Conservation (phyloP, 139 green algal species). For the Chlorella sp. region DNA sequence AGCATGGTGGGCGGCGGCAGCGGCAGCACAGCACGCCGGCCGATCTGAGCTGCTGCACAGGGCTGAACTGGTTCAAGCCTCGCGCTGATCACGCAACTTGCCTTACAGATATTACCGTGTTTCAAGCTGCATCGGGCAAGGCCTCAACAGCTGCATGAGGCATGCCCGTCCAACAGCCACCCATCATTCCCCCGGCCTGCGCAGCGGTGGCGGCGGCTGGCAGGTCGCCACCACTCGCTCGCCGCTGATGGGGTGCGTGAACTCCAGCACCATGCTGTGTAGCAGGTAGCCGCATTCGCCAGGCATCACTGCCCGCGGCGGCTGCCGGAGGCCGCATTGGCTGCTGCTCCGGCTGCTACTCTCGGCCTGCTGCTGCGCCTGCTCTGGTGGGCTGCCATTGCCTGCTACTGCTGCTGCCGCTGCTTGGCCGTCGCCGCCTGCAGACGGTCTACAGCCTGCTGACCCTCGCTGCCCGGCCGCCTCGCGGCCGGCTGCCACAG, state of each 20-base stretch:
- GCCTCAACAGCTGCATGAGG: too few species aligned
- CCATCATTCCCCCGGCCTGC: not conserved
- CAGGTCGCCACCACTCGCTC: not conserved
- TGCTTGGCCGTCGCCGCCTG: not conserved
- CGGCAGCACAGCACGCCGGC: too few species aligned
- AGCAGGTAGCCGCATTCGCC: slow-evolving; percentile 60
- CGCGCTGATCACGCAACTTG: too few species aligned
- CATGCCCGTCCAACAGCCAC: too few species aligned
- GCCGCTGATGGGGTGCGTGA: slow-evolving; percentile 42
- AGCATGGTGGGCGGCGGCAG: too few species aligned
- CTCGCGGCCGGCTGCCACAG: not conserved
- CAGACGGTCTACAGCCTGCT: too few species aligned
- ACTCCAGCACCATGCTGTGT: slow-evolving; percentile 44
- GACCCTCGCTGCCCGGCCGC: too few species aligned
- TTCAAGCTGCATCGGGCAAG: too few species aligned
- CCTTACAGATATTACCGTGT: too few species aligned
- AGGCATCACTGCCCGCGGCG: slow-evolving; percentile 8
- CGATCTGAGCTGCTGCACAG: too few species aligned
- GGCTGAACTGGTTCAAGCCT: too few species aligned
- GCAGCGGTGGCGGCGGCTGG: slow-evolving; percentile 9
- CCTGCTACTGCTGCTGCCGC: not conserved
- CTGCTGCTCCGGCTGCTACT: not conserved
- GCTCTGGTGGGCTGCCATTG: not conserved
- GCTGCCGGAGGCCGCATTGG: not conserved
- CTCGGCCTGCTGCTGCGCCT: not conserved